These are phyloP conservation scores for Globisporangium abappressorium DNA, from an alignment of 352 stramenopile species.

Conservation along the genomic window DNA sequence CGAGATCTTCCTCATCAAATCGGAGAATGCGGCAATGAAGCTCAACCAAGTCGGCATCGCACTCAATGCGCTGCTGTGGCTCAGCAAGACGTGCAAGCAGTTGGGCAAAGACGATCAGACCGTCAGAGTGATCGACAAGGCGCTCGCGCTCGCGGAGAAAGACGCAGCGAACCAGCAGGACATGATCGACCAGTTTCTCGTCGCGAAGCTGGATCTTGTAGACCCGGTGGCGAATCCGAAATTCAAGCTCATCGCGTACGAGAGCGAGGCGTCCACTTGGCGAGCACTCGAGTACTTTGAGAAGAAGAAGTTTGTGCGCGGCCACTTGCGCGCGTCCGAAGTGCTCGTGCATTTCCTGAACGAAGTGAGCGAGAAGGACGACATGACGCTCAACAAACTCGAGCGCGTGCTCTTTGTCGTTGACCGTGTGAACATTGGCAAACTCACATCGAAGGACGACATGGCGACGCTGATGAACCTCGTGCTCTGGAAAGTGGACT, in stretches of 20 bases:
- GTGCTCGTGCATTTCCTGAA: conserved; percentile 28
- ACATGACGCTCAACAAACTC: conserved; percentile 22
- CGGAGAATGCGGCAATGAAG: conserved; percentile 28
- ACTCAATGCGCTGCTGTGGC: conserved; percentile 46
- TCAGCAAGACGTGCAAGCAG: conserved; percentile 48
- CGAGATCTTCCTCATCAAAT: conserved; percentile 37
- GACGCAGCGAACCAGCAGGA: conserved; percentile 27
- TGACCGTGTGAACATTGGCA: conserved; percentile 34
- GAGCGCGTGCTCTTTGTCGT: conserved; percentile 38
- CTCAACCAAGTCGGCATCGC: conserved; percentile 31
- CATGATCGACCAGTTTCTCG: conserved; percentile 41
- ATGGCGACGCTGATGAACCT: conserved; percentile 30
- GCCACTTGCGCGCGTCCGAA: conserved; percentile 39
- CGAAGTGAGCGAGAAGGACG: conserved; percentile 13
- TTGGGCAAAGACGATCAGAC: conserved; percentile 24
- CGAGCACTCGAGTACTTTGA: conserved; percentile 48
- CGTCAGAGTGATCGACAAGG: conserved; percentile 17
- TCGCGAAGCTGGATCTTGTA: conserved; percentile 45
- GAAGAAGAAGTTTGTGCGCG: conserved; percentile 36
- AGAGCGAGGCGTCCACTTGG: conserved; percentile 32
- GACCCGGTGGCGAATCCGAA: conserved; percentile 26
- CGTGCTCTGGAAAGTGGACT: conserved; percentile 41
- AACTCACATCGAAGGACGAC: conserved; percentile 30
- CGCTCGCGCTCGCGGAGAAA: conserved; percentile 20
- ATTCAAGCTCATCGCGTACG: conserved; percentile 14